phyloP scores from a whole-genome alignment of 306 rosid genomes.

The Hippophae tibetana region DNA sequence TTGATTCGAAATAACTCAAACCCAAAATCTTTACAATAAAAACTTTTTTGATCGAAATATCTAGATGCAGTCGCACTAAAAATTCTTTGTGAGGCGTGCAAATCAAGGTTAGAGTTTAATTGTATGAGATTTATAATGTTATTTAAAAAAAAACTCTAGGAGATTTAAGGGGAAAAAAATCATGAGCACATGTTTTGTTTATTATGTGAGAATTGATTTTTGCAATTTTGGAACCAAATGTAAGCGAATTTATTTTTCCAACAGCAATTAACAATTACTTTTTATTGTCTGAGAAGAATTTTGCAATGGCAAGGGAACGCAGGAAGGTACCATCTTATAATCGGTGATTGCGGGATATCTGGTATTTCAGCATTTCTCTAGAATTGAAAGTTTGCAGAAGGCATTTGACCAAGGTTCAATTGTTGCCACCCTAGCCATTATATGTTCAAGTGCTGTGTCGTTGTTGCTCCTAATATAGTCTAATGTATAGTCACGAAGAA shows the following conservation, averaged over 20 bases:
- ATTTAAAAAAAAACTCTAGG: too few species aligned
- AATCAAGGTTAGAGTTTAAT: too few species aligned
- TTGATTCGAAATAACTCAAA: too few species aligned
- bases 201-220: too few species aligned
- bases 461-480: constrained; percentile 53
- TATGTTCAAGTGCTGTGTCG: constrained; percentile 36
- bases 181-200: too few species aligned
- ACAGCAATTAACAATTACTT: constrained; percentile 1
- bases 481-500: constrained; percentile 16
- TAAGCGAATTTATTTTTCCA: constrained; percentile 12
- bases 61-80: too few species aligned
- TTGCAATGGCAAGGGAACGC: constrained; percentile 53
- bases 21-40: too few species aligned
- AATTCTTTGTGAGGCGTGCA: too few species aligned
- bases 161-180: too few species aligned
- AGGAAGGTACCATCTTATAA: constrained; percentile 62
- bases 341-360: constrained; percentile 58
- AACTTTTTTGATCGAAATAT: too few species aligned
- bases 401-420: constrained; percentile 85
- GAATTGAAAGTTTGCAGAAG: constrained; percentile 48
- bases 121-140: too few species aligned
- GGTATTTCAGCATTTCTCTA: constrained; percentile 91
- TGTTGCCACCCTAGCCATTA: constrained; percentile 59
- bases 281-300: constrained; percentile 12
- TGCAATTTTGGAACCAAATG: constrained; percentile 40